Percentiles rank a stretch among this genome's conserved stretches.
These are phyloP conservation scores for Amanita rimosa DNA, from an alignment of 768 basidiomycete genomes.

Conservation along the genomic window DNA sequence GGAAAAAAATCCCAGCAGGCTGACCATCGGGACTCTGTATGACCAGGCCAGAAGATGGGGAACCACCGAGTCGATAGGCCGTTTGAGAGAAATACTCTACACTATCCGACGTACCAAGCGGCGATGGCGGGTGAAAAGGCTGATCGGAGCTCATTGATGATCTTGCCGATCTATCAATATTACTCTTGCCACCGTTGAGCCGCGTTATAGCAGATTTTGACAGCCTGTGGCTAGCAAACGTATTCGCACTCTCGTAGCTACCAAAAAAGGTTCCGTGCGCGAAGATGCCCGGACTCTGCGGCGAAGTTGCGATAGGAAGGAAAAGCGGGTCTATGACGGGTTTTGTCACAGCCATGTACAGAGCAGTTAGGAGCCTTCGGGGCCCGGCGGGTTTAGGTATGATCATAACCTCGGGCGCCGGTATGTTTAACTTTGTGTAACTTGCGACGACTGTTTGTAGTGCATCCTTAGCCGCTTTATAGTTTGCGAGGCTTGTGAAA, in stretches of 20 bases:
- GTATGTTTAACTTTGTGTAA: slow-evolving; percentile 29
- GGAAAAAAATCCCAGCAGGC: slow-evolving; percentile 93
- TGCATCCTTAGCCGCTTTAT: slow-evolving; percentile 78
- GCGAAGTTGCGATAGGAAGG: slow-evolving; percentile 88
- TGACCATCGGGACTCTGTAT: slow-evolving; percentile 91
- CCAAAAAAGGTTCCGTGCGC: slow-evolving; percentile 32
- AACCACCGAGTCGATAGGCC: slow-evolving; percentile 59
- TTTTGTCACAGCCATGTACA: slow-evolving; percentile 82
- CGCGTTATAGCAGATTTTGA: background rate
- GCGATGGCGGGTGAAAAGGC: slow-evolving; percentile 49
- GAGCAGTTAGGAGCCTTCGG: slow-evolving; percentile 80
- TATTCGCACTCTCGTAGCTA: slow-evolving; percentile 12
- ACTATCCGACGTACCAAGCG: slow-evolving; percentile 55
- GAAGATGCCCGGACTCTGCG: slow-evolving; percentile 57
- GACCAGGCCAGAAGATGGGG: slow-evolving; percentile 77
- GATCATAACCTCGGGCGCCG: slow-evolving; percentile 85
- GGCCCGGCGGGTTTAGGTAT: slow-evolving; percentile 97
- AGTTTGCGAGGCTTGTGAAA: slow-evolving; percentile 86
- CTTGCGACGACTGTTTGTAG: slow-evolving; percentile 56
- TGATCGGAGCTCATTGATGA: slow-evolving; percentile 34
- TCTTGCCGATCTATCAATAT: slow-evolving; percentile 50
- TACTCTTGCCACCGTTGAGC: slow-evolving; percentile 26
- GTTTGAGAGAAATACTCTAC: slow-evolving; percentile 71
- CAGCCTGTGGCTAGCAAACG: background rate
- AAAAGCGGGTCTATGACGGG: slow-evolving; percentile 89